Base-by-base conservation (phyloP, 352 stramenopile species). In the Phytophthora syringae region DNA sequence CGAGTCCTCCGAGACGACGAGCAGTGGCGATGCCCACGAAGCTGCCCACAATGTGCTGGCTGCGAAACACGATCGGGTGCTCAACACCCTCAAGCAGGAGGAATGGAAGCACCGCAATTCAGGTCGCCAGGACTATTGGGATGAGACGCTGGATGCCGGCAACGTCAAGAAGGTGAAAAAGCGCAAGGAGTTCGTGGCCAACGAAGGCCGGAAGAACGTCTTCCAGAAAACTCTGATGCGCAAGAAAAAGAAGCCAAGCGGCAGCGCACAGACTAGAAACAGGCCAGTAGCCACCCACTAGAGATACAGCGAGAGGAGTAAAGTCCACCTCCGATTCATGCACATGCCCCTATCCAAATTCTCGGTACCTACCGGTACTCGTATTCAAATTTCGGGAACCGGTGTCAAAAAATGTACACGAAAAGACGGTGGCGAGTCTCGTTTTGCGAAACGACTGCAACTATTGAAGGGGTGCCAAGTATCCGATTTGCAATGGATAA, bases 161-260 rank as follows among this genome's bases (percentile, higher is more conserved):
- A 90, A 95, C 51, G 52, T 87, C 9, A 93, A 93, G 59, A 95
- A 93, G 71, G 66, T 93, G 50, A 92, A 92, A 72, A 92, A 92
- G 65, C 81, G 84, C 52, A 93, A 92, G 50, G 83, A 89, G 48
- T 95, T 95, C 57, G 71, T 91, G 15, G 25, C 83, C 7, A 95
- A 95, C 58, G 73, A 95, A 80, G 87, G 87, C 45, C 69, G 62
- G 39, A 62, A 72, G 16, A 95, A 95, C 67, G 75, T 68, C 27
- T 95, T 95, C 66, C 84, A 92, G 57, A 69, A 60, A 1, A 71
- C 78, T 45, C 60, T 91, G 22, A 67, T 88, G 49, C 70, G 72
- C 36, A 90, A 92, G 67, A 92, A 62, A 73, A 81, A 20, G 49
- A 72, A 39, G 61, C 53, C 20, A 79, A 79, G 43, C 66, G 70